phyloP scores from a whole-genome alignment of 1,284 basidiomycete genomes.

The Trichosporon asahii region DNA sequence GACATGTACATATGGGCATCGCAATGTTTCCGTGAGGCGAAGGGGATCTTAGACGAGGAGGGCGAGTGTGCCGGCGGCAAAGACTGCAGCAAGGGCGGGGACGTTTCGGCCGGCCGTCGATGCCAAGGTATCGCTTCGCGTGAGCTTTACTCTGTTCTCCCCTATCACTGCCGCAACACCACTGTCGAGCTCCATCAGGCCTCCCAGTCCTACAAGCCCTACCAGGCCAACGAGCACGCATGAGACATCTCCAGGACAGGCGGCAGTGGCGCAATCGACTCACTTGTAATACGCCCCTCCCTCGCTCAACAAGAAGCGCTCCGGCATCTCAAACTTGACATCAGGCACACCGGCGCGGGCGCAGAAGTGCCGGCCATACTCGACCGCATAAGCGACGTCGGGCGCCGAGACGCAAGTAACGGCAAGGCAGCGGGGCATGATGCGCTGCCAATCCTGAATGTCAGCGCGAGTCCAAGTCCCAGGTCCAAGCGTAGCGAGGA shows the following conservation, averaged over 20 bases:
- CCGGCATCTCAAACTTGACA: conserved; percentile 28
- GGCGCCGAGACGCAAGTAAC: conserved; percentile 33
- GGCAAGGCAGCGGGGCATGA: conserved; percentile 34
- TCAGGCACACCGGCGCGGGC: conserved; percentile 32
- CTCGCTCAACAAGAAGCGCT: conserved; percentile 23
- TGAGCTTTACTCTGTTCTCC: neutral
- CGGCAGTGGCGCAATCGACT: conserved; percentile 23
- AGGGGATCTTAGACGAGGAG: neutral
- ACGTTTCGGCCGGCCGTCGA: neutral
- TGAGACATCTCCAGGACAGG: too few species aligned
- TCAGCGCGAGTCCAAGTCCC: too few species aligned
- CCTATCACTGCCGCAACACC: neutral
- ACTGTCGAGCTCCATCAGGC: too few species aligned
- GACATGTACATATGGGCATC: neutral
- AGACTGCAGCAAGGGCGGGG: neutral
- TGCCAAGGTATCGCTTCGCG: neutral
- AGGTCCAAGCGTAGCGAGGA: neutral
- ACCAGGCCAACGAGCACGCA: too few species aligned
- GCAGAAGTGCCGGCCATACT: conserved; percentile 37
- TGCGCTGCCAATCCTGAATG: conserved; percentile 23
- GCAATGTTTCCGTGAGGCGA: neutral
- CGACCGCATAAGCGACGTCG: conserved; percentile 43
- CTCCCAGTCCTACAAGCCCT: too few species aligned
- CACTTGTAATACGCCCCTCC: conserved; percentile 39
- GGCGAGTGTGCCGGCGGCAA: neutral